These are phyloP conservation scores for Wickerhamiella parazyma DNA, from an alignment of 805 yeast genomes.

Conservation along the genomic window DNA sequence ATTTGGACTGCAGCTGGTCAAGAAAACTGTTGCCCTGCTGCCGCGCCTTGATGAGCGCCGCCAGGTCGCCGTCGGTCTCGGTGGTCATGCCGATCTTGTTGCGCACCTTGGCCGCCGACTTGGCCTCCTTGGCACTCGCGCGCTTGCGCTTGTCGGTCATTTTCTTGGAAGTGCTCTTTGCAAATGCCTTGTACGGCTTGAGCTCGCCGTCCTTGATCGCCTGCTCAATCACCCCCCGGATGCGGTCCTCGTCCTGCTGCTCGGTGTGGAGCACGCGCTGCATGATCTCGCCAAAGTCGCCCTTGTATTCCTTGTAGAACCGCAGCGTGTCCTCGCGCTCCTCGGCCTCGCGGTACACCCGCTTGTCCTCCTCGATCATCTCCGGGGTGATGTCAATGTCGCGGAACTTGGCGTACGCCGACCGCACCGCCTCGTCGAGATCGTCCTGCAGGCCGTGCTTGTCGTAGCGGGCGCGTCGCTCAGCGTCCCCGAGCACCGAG, in stretches of 20 bases:
- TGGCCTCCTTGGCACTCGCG: constrained; percentile 28
- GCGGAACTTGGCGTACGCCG: constrained; percentile 26
- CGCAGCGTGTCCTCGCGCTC: constrained; percentile 44
- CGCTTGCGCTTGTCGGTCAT: constrained; percentile 35
- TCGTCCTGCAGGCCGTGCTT: constrained; percentile 51
- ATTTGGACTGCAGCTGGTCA: constrained; percentile 26
- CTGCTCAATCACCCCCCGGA: constrained; percentile 38
- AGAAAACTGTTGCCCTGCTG: constrained; percentile 22
- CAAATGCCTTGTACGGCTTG: constrained; percentile 34
- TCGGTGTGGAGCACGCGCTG: constrained; percentile 71
- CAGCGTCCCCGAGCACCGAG: constrained; percentile 46
- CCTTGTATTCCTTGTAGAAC: constrained; percentile 43
- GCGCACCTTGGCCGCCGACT: constrained; percentile 45
- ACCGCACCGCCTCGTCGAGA: constrained; percentile 25
- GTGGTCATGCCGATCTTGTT: constrained; percentile 31
- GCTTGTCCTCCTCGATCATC: constrained; percentile 52
- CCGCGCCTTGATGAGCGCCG: constrained; percentile 27
- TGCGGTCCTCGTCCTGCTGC: constrained; percentile 46
- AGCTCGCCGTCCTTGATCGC: constrained; percentile 31
- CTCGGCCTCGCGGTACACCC: constrained; percentile 40
- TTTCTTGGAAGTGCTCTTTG: constrained; percentile 33
- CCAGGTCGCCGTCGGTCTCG: constrained; percentile 23
- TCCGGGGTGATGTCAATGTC: constrained; percentile 27
- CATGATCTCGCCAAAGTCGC: constrained; percentile 56
- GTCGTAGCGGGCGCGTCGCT: constrained; percentile 46